Base-by-base conservation (phyloP, 257 asterid genomes). In the Nicotiana obtusifolia region DNA sequence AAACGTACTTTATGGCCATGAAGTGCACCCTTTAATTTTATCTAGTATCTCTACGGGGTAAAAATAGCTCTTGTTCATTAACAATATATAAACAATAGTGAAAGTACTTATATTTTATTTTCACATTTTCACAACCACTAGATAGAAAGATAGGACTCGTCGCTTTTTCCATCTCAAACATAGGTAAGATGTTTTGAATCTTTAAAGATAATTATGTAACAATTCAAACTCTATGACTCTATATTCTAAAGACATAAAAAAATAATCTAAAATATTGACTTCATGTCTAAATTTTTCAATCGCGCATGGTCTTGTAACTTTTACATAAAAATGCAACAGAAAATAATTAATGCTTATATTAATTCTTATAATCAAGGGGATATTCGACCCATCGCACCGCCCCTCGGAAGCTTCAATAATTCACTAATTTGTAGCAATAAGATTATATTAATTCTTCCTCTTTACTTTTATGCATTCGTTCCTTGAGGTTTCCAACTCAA, bases 401-500 rank as follows among this genome's bases (percentile, higher is more conserved):
- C 64, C 1, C 44, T 14, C 19, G 7, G 6, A 5, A 52, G 19
- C 71, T 30, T 64, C 71, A 64, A 17, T 28, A 28, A 64, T 28
- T 13, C 71, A 28, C 2, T 5, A 66, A 30, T 31, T 31, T 16
- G 49, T 17, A 66, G 37, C 60, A 71, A 44, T 44, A 71, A 2
- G 20, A 73, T 41, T 73, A 14, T 24, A 71, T 14, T 44, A 13
- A 22, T 11, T 30, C 17, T 22, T 47, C 78, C 78, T 22, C 61
- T 73, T 47, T 3, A 22, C 6, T 6, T 22, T 44, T 71, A 41
- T 71, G 20, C 15, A 14, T 73, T 47, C 79, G 4, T 33, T 66
- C 24, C 26, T 66, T 33, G 76, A 31, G 16, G 76, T 73, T 73
- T 73, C 79, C 79, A 14, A 73, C 79, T 73, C 79, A 19, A n/a